phyloP scores from a whole-genome alignment of 345 rosid species.

The Turritis glabra region DNA sequence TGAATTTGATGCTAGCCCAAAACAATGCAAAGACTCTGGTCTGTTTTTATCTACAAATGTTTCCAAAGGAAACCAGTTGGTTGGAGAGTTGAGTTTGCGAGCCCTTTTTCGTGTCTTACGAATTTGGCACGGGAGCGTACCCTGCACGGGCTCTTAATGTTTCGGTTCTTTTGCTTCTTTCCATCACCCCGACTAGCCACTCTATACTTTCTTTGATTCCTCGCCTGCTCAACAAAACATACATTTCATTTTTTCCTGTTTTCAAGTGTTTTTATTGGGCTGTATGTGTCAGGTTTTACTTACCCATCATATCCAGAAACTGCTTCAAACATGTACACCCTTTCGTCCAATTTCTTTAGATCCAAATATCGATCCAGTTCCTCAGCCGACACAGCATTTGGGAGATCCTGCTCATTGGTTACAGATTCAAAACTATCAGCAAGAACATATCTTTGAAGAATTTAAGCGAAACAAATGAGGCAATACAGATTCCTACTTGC shows the following conservation, averaged over 20 bases:
- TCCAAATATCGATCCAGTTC: constrained; percentile 83
- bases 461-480: background rate
- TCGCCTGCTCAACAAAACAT: constrained; percentile 48
- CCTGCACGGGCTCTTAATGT: constrained; percentile 74
- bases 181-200: constrained; percentile 94
- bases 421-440: constrained; percentile 5
- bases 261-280: background rate
- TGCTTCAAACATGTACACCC: constrained; percentile 94
- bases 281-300: constrained; percentile 17
- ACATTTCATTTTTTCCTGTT: background rate
- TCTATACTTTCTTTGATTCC: constrained; percentile 89
- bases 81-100: background rate
- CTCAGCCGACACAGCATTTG: constrained; percentile 83
- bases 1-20: constrained; percentile 26
- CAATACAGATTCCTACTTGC: constrained; percentile 53
- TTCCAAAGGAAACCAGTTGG: constrained; percentile 18
- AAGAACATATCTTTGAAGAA: background rate
- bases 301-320: constrained; percentile 94
- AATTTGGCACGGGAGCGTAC: constrained; percentile 41
- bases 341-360: constrained; percentile 90
- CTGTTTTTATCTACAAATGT: constrained; percentile 51
- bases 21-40: constrained; percentile 38
- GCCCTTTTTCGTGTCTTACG: constrained; percentile 23
- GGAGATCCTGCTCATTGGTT: constrained; percentile 65
- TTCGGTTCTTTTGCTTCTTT: constrained; percentile 97